These are phyloP conservation scores for Saccharomycopsis hybrid DNA, from an alignment of 1,139 yeast species.

Conservation along the genomic window DNA sequence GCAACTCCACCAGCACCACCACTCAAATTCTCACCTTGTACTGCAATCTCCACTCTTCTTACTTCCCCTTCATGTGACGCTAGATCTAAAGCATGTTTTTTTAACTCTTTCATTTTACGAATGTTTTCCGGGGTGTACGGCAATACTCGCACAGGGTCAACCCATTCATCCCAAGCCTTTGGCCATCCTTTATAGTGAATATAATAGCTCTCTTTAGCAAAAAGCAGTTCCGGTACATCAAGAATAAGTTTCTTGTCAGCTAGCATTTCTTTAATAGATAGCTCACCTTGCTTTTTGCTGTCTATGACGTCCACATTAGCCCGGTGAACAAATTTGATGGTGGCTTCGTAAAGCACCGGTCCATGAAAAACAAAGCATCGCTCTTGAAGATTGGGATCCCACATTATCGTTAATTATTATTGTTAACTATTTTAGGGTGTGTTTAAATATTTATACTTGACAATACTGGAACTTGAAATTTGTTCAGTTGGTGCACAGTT, in stretches of 20 bases:
- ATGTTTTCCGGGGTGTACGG: slow-evolving; percentile 66
- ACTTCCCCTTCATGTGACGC: not conserved
- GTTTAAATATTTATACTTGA: too few species aligned
- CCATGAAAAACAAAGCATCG: slow-evolving; percentile 87
- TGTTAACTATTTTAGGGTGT: too few species aligned
- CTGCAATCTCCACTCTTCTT: slow-evolving; percentile 16
- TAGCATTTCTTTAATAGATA: not conserved
- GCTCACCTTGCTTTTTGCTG: slow-evolving; percentile 38
- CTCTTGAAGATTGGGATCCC: slow-evolving; percentile 26
- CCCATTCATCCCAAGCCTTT: slow-evolving; percentile 97
- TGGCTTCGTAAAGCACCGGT: slow-evolving; percentile 84
- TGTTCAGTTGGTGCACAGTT: too few species aligned
- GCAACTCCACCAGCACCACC: not conserved
- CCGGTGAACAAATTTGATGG: slow-evolving; percentile 58
- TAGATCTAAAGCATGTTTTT: slow-evolving; percentile 36
- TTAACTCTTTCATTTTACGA: slow-evolving; percentile 56
- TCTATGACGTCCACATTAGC: slow-evolving; percentile 35
- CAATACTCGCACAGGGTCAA: slow-evolving; percentile 60
- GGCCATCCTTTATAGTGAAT: slow-evolving; percentile 97
- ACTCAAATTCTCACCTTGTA: slow-evolving; percentile 2
- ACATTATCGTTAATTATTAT: too few species aligned
- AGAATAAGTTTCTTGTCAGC: slow-evolving; percentile 9
- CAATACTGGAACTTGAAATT: too few species aligned
- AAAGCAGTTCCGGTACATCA: slow-evolving; percentile 39
- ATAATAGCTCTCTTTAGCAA: slow-evolving; percentile 43